phyloP scores from a whole-genome alignment of 768 basidiomycete species.

The Leccinum obscurum region DNA sequence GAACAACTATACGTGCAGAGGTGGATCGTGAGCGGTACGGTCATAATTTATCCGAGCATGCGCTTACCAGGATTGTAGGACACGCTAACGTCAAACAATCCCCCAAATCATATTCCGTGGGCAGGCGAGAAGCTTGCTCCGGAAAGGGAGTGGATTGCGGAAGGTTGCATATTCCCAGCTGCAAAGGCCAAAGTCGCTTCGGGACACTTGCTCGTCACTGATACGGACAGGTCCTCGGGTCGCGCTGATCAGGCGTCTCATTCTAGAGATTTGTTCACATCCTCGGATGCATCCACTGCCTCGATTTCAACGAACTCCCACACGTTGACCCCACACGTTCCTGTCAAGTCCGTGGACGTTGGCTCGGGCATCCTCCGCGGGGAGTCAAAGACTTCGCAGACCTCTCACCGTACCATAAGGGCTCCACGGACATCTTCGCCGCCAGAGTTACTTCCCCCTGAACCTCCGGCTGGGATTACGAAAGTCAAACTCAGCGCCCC shows the following conservation, averaged over 20 bases:
- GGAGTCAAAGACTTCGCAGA: background rate
- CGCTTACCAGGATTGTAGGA: constrained; percentile 22
- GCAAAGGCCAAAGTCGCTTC: constrained; percentile 9
- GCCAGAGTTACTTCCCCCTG: constrained; percentile 1
- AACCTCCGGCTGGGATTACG: background rate
- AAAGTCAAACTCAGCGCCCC: constrained; percentile 20
- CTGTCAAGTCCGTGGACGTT: constrained; percentile 12
- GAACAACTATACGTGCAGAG: constrained; percentile 35
- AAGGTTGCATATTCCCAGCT: constrained; percentile 32
- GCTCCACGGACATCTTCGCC: constrained; percentile 3
- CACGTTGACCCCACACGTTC: constrained; percentile 1
- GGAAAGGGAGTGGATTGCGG: constrained; percentile 30
- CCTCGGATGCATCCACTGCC: constrained; percentile 7
- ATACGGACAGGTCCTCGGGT: background rate
- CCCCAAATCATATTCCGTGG: constrained; percentile 34
- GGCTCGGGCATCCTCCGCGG: constrained; percentile 4
- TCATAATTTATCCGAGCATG: background rate
- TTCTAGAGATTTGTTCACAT: constrained; percentile 4
- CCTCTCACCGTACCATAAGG: constrained; percentile 1
- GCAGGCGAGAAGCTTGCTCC: constrained; percentile 20
- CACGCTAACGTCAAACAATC: constrained; percentile 16
- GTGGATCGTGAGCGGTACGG: constrained; percentile 34
- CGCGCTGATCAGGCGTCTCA: background rate
- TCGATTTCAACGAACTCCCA: constrained; percentile 3
- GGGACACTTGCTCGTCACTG: background rate